phyloP scores from a whole-genome alignment of 2,329 filamentous ascomycete species.

The Pestalotiopsis sp. region DNA sequence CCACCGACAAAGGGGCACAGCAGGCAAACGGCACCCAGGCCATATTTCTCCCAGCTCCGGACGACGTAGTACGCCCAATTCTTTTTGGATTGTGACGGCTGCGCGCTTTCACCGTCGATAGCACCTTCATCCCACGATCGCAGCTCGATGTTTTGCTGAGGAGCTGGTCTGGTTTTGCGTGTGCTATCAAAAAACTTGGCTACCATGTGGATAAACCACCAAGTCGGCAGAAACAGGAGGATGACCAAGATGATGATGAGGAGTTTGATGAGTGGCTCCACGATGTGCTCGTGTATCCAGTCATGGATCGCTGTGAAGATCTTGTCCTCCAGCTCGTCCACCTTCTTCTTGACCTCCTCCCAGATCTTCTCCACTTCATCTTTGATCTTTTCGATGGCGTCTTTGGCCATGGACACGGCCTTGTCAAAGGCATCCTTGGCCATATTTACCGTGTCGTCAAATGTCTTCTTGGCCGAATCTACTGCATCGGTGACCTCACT shows the following conservation, averaged over 20 bases:
- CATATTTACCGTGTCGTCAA: background rate
- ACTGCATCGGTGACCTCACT: background rate
- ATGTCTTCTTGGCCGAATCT: background rate
- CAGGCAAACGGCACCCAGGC: background rate
- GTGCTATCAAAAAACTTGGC: background rate
- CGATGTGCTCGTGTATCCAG: background rate
- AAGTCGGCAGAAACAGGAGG: background rate
- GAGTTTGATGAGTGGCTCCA: background rate
- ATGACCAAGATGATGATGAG: background rate
- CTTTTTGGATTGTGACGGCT: background rate
- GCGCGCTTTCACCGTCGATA: background rate
- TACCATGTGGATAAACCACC: background rate
- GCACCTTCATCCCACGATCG: background rate
- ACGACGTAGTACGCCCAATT: constrained; percentile 4
- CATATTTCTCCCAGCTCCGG: constrained; percentile 1
- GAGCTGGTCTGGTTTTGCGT: background rate
- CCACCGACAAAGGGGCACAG: background rate
- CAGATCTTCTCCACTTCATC: constrained; percentile 3
- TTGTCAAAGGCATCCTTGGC: background rate
- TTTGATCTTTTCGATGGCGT: constrained; percentile 2
- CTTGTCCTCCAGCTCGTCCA: constrained; percentile 3
- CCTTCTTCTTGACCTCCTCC: background rate
- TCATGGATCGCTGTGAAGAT: background rate
- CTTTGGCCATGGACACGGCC: background rate
- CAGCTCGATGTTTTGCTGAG: background rate